phyloP scores from a whole-genome alignment of 352 stramenopile species.

The Pseudoperonospora humuli region DNA sequence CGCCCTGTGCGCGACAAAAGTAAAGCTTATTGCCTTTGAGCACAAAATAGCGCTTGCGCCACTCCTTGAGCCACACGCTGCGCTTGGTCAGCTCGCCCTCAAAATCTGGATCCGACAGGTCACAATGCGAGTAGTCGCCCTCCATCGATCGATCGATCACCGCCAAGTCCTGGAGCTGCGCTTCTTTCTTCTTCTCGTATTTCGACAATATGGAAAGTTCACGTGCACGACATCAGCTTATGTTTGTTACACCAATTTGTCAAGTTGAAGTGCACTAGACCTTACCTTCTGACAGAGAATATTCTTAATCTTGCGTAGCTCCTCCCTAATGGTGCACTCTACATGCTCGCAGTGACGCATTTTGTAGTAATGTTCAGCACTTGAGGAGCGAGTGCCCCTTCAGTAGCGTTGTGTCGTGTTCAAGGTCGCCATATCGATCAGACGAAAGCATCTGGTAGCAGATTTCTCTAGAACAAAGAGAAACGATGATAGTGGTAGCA shows the following conservation, averaged over 20 bases:
- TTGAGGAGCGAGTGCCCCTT: no score
- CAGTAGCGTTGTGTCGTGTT: no score
- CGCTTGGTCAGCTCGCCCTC: conserved; percentile 87
- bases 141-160: conserved; percentile 33
- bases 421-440: no score
- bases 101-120: conserved; percentile 81
- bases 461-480: no score
- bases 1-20: conserved; percentile 68
- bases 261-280: not conserved
- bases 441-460: no score
- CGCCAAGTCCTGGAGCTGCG: not conserved
- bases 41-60: conserved; percentile 86
- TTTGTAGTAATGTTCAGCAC: no score
- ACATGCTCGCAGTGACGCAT: no score
- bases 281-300: no score
- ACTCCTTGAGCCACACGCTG: conserved; percentile 89
- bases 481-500: no score
- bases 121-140: conserved; percentile 62
- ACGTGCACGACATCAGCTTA: not conserved
- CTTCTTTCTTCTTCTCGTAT: no score
- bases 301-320: no score
- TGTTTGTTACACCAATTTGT: not conserved
- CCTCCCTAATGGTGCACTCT: no score
- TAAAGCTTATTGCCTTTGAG: conserved; percentile 90
- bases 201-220: not conserved